Base-by-base conservation (phyloP, 2,329 filamentous ascomycete species). In the Calonectria naviculata region DNA sequence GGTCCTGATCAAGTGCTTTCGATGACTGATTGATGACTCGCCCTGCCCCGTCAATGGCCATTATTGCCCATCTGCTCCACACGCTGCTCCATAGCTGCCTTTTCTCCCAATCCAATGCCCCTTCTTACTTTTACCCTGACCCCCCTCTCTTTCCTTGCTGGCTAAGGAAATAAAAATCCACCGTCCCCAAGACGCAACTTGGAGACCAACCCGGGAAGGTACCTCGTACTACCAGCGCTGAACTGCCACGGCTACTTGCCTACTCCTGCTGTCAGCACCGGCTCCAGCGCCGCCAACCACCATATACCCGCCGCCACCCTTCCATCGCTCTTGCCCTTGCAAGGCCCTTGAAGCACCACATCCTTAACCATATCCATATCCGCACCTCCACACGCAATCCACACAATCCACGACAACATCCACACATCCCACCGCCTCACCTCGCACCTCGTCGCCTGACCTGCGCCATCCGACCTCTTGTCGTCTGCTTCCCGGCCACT, bases 381-480 rank as follows among this genome's bases (percentile, higher is more conserved):
- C 49, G 56, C 34, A 71, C 65, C 65, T 72, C 61, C 66, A 68
- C 46, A 62, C 56, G 65, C 67, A 70, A 75, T 60, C 46, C 56
- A 58, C 65, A 56, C 62, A 61, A 66, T 54, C 72, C 71, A 68
- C 68, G 47, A 47, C 65, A 54, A 70, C 68, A 67, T 71, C 64
- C 68, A 67, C 69, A 68, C 69, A 75, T 62, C 72, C 75, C 72
- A 74, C 71, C 69, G 67, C 67, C 65, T 74, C 69, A 67, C 69
- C 58, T 75, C 69, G 74, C 69, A 67, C 69, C 58, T 75, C 68
- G 74, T 78, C 76, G 76, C 73, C 76, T 76, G 76, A 78, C 75
- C 71, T 60, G 73, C 67, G 72, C 73, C 70, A 61, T 63, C 65
- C 65, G 69, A 58, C 68, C 46, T 67, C 68, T 67, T 29, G 34